phyloP scores from a whole-genome alignment of 345 rosid genomes.

The Citrus trifoliata region DNA sequence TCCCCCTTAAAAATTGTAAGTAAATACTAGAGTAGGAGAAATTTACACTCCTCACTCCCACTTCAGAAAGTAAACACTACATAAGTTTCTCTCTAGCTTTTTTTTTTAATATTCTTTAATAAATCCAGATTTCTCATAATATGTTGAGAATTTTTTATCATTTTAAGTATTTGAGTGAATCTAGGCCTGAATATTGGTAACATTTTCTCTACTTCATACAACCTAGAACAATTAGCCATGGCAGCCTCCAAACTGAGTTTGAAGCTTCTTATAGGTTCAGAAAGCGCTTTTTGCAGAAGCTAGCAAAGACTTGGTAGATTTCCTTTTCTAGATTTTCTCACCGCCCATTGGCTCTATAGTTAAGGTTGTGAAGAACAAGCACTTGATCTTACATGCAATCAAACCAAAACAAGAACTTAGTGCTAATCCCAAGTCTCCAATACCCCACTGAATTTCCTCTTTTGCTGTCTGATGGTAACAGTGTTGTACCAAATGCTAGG shows the following conservation, averaged over 20 bases:
- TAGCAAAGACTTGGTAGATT: constrained; percentile 33
- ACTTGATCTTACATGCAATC: neutral
- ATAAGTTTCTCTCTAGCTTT: no score
- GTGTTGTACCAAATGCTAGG: neutral
- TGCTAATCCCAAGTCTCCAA: neutral
- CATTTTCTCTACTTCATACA: no score
- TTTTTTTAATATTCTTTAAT: no score
- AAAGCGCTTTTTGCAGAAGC: constrained; percentile 28
- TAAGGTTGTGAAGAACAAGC: neutral
- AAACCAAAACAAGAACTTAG: neutral
- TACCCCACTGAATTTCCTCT: neutral
- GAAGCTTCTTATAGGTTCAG: constrained; percentile 7
- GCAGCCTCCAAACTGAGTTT: neutral
- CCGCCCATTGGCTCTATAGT: constrained; percentile 19
- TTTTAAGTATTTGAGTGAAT: no score
- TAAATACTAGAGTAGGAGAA: no score
- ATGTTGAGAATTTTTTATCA: no score
- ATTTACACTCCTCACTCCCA: no score
- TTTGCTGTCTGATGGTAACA: neutral
- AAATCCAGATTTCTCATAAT: no score
- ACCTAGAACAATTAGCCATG: neutral
- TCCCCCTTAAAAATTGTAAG: no score
- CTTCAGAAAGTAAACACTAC: no score
- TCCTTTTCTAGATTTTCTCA: neutral
- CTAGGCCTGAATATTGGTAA: no score